Conservation (phyloP, 2,329 filamentous ascomycete genomes). For the Aureobasidium sp. region DNA sequence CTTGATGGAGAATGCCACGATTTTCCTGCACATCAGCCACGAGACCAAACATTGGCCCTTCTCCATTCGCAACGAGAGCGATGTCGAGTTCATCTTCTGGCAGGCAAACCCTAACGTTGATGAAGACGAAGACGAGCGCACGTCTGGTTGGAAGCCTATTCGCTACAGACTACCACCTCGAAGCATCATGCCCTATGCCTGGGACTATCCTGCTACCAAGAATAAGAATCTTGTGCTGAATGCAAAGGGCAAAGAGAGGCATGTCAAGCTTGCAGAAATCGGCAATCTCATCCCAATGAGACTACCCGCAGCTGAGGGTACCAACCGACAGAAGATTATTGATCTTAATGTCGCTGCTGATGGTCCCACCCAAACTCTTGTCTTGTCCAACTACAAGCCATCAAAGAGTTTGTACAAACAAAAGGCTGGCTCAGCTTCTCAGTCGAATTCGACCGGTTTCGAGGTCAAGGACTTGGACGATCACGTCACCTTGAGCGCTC, state of each 20-base stretch:
- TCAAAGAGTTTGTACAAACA: constrained; percentile 88
- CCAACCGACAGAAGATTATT: constrained; percentile 71
- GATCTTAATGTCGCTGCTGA: constrained; percentile 95
- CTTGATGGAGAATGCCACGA: constrained; percentile 84
- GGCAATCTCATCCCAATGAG: constrained; percentile 95
- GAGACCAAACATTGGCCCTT: constrained; percentile 97
- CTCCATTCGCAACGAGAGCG: constrained; percentile 97
- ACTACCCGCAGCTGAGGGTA: constrained; percentile 59
- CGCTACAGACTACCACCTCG: constrained; percentile 84
- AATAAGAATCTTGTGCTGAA: constrained; percentile 85
- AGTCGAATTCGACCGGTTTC: constrained; percentile 64
- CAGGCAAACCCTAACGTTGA: constrained; percentile 90
- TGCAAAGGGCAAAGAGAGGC: constrained; percentile 71
- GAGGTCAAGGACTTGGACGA: constrained; percentile 91
- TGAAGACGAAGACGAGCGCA: constrained; percentile 76
- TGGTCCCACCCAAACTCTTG: constrained; percentile 88
- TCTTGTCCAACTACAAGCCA: constrained; percentile 86
- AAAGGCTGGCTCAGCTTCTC: constrained; percentile 49
- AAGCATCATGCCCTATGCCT: constrained; percentile 99
- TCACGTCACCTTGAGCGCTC: constrained; percentile 79
- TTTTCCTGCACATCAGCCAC: constrained; percentile 84
- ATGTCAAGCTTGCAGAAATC: constrained; percentile 93
- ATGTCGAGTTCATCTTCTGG: constrained; percentile 93
- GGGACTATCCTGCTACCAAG: constrained; percentile 98
- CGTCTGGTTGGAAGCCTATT: constrained; percentile 85